Base-by-base conservation (phyloP, 371 early-diverging fungal genomes). In the Chytridiales sp. region DNA sequence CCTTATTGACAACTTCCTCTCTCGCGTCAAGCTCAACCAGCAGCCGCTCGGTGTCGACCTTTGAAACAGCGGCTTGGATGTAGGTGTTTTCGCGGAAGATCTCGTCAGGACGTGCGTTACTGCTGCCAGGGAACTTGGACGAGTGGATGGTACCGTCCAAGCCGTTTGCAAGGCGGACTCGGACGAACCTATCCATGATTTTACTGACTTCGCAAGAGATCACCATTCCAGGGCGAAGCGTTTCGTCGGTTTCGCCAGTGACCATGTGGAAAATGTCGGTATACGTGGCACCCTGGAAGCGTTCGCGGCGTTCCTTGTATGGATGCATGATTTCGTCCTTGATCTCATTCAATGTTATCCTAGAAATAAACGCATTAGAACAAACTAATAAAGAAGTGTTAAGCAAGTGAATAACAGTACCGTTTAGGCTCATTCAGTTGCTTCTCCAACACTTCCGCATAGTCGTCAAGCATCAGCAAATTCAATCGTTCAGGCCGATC, bases 391-490 rank as follows among this genome's bases (percentile, higher is more conserved):
- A 6, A 55, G 19, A 30, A 8, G 15, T 39, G 22, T 3, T 39
- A 2, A 43, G 44, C 17, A 21, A 44, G 8, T 44, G 22, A 44
- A 44, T 24, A 24, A 8, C 13, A 44, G 21, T 6, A 8, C n/a
- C 17, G 8, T 6, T 13, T 11, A 8, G 11, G 39, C 32, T 32
- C 11, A 58, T 49, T 85, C n/a, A n/a, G 79, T 74, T 94, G 94
- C 42, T 86, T 86, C 46, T 84, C 85, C 15, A 97, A 77, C 57
- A 91, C 90, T 35, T 84, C 79, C 0, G 94, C 96, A 70, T 94
- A 97, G 48, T 92, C 94, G 26, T 90, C 93, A 57, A 98, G 71
- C 62, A 90, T 79, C 46, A 97, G 81, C 50, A 90, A 88, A 57
- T 94, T 88, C 31, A 96, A 77, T 58, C 86, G 85, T 53, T 89